These are phyloP conservation scores for Pseudopyrenochaeta lycopersici DNA, from an alignment of 2,329 filamentous ascomycete species.

Conservation along the genomic window DNA sequence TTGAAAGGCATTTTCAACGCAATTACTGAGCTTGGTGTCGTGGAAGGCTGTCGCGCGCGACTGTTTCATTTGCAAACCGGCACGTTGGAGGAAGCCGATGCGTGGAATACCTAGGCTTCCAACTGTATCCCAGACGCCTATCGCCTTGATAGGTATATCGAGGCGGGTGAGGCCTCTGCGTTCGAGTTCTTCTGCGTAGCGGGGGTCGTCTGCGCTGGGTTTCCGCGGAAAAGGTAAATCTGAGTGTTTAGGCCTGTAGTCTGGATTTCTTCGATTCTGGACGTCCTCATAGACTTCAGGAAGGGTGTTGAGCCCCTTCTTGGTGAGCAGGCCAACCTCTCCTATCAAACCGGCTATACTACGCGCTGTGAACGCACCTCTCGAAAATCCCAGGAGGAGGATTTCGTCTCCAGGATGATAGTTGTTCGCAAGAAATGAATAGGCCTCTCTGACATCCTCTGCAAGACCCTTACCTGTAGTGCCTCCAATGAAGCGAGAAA, in stretches of 20 bases:
- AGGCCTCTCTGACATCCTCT: constrained; percentile 59
- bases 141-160: constrained; percentile 52
- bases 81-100: constrained; percentile 50
- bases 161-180: constrained; percentile 43
- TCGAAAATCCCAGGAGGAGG: constrained; percentile 58
- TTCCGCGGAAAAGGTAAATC: constrained; percentile 59
- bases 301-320: constrained; percentile 55
- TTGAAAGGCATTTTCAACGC: constrained; percentile 65
- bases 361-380: constrained; percentile 58
- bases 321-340: constrained; percentile 59
- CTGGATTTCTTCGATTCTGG: constrained; percentile 53
- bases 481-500: constrained; percentile 53
- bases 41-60: constrained; percentile 56
- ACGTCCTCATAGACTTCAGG: constrained; percentile 59
- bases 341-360: constrained; percentile 55
- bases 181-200: constrained; percentile 54
- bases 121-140: constrained; percentile 62
- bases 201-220: constrained; percentile 53
- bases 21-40: constrained; percentile 55
- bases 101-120: constrained; percentile 57
- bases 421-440: constrained; percentile 63
- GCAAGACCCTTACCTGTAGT: constrained; percentile 56
- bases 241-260: constrained; percentile 56
- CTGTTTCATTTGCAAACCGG: constrained; percentile 47
- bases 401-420: constrained; percentile 61